A percentile compares a stretch with the other conserved stretches of the same genome.
Conservation (phyloP, 106 monocot genomes). For the Alisma plantagoaquatica region DNA sequence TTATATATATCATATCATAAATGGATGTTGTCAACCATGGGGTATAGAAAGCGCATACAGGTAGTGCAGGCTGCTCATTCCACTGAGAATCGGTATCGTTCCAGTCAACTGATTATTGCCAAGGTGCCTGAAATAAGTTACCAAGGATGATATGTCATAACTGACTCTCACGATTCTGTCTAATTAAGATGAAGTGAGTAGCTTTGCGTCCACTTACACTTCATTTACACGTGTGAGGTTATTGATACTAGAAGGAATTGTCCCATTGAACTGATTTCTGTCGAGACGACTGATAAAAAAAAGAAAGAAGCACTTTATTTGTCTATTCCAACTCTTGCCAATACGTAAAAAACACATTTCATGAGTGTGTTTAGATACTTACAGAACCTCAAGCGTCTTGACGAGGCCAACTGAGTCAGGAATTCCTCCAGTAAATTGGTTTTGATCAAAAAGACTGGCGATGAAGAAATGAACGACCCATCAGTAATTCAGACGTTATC, state of each 20-base stretch:
- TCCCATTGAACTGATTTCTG: conserved; percentile 10
- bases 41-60: conserved; percentile 59
- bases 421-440: conserved; percentile 17
- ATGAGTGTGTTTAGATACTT: conserved; percentile 3
- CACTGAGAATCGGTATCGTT: conserved; percentile 48
- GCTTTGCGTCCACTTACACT: conserved; percentile 8
- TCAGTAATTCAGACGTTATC: not conserved
- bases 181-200: not conserved
- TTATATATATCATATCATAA: conserved; percentile 1
- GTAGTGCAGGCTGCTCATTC: conserved; percentile 40
- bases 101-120: conserved; percentile 66
- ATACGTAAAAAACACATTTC: too few relatives aligned
- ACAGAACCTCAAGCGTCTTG: conserved; percentile 17
- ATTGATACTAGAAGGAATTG: conserved; percentile 16
- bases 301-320: not conserved
- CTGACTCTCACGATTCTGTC: conserved; percentile 1
- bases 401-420: conserved; percentile 17
- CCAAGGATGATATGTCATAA: not conserved
- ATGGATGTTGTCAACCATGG: too few relatives aligned
- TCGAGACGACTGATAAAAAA: conserved; percentile 15
- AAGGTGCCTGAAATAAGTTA: conserved; percentile 38
- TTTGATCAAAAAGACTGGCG: conserved; percentile 18
- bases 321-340: too few relatives aligned
- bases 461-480: not conserved
- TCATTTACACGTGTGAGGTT: conserved; percentile 15